These are phyloP conservation scores for Thermomyces lanuginosus DNA, from an alignment of 2,329 filamentous ascomycete genomes.

Conservation along the genomic window DNA sequence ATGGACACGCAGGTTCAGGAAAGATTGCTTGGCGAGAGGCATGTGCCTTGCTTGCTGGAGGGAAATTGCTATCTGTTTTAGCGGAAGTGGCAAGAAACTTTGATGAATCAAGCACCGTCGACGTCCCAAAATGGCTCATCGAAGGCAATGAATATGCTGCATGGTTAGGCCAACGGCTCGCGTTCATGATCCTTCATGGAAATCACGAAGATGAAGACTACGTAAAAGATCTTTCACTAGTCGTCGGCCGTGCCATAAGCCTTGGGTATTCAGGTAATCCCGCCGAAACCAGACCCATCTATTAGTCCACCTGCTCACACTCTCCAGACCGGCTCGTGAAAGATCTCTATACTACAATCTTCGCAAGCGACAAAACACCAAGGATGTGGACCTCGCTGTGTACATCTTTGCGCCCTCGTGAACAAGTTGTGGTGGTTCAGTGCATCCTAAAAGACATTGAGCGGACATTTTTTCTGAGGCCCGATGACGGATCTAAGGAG, in stretches of 20 bases:
- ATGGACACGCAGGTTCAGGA: conserved; percentile 28
- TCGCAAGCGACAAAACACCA: conserved; percentile 14
- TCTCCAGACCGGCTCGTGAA: conserved; percentile 23
- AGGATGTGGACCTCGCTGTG: conserved; percentile 25
- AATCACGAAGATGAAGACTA: conserved; percentile 17
- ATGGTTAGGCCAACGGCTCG: conserved; percentile 57
- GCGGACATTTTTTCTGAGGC: conserved; percentile 21
- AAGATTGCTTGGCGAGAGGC: conserved; percentile 48
- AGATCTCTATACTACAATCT: conserved; percentile 23
- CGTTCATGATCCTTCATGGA: conserved; percentile 27
- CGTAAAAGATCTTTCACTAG: conserved; percentile 24
- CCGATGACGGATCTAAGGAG: conserved; percentile 4
- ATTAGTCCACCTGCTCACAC: conserved; percentile 7
- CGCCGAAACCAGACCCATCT: too few relatives aligned
- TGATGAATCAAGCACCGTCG: conserved; percentile 13
- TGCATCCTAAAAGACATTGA: conserved; percentile 30
- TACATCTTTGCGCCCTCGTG: conserved; percentile 28
- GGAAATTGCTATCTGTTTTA: conserved; percentile 40
- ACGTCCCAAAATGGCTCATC: conserved; percentile 41
- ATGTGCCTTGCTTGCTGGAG: conserved; percentile 41
- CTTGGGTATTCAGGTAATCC: conserved; percentile 60
- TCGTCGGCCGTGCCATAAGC: conserved; percentile 45
- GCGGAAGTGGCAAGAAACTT: conserved; percentile 38
- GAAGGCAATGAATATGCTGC: conserved; percentile 47
- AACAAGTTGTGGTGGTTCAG: conserved; percentile 32